Conservation (phyloP, 169 alveolate species). For the Plasmodium malariae region DNA sequence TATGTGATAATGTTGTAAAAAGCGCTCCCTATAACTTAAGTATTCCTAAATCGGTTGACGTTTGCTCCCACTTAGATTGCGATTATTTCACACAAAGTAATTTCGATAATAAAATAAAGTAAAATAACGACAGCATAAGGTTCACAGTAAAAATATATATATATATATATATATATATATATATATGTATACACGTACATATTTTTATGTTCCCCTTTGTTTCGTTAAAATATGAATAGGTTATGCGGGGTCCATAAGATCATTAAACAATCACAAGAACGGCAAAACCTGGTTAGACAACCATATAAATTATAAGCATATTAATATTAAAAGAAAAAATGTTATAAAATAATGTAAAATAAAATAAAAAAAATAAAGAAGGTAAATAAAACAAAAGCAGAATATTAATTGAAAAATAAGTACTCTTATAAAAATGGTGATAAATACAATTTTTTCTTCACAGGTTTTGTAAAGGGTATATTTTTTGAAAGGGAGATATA, state of each 20-base stretch:
- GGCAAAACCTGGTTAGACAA: constrained; percentile 63
- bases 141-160: not conserved
- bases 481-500: not conserved
- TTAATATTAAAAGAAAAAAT: not conserved
- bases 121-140: not conserved
- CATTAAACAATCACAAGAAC: constrained; percentile 43
- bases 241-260: constrained; percentile 66
- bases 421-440: not conserved
- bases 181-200: not conserved
- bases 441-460: constrained; percentile 10
- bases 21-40: constrained; percentile 43
- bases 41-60: constrained; percentile 46
- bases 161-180: not conserved
- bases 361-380: constrained; percentile 4
- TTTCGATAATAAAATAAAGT: not conserved
- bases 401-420: not conserved
- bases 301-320: not conserved
- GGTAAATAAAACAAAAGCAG: not conserved
- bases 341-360: not conserved
- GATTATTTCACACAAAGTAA: constrained; percentile 72
- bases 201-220: not conserved
- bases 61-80: constrained; percentile 57
- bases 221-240: constrained; percentile 15
- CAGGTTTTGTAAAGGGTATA: constrained; percentile 77
- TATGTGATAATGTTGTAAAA: constrained; percentile 69